Conservation (phyloP, 192 early-diverging fungal species). For the Gaertneriomyces sp. region DNA sequence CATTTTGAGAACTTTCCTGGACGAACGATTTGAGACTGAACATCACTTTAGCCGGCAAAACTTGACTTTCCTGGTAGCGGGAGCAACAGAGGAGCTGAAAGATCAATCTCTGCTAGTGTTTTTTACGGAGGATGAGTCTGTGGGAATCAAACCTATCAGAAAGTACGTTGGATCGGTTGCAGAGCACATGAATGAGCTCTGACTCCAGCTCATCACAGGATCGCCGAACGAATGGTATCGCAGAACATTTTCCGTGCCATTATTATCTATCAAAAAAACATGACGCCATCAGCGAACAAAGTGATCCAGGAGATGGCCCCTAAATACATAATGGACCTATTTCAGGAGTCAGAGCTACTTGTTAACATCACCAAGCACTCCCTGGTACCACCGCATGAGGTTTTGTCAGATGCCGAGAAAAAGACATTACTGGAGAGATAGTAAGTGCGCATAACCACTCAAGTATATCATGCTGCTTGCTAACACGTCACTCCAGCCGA, state of each 20-base stretch:
- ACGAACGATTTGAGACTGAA: neutral
- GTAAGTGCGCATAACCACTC: constrained; percentile 47
- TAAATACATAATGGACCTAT: constrained; percentile 77
- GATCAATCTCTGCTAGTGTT: constrained; percentile 84
- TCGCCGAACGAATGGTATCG: constrained; percentile 75
- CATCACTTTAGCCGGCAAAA: constrained; percentile 54
- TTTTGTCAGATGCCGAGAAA: constrained; percentile 85
- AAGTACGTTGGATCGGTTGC: constrained; percentile 45
- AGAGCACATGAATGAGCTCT: neutral
- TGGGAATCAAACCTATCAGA: constrained; percentile 87
- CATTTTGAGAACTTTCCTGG: too few species aligned
- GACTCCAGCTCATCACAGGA: constrained; percentile 17
- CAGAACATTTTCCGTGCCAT: constrained; percentile 80
- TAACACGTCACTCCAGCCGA: constrained; percentile 50
- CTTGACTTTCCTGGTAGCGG: constrained; percentile 74
- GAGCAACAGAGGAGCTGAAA: constrained; percentile 70
- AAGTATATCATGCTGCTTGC: neutral
- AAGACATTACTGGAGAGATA: constrained; percentile 84
- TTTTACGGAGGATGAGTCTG: constrained; percentile 83
- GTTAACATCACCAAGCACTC: constrained; percentile 97
- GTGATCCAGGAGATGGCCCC: constrained; percentile 64
- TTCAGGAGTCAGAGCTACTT: constrained; percentile 85
- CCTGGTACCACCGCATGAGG: constrained; percentile 91
- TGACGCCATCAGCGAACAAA: constrained; percentile 85
- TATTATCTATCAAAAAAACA: constrained; percentile 76